Conservation (phyloP, 2,329 filamentous ascomycete species). For the Sporothrix curviconia region DNA sequence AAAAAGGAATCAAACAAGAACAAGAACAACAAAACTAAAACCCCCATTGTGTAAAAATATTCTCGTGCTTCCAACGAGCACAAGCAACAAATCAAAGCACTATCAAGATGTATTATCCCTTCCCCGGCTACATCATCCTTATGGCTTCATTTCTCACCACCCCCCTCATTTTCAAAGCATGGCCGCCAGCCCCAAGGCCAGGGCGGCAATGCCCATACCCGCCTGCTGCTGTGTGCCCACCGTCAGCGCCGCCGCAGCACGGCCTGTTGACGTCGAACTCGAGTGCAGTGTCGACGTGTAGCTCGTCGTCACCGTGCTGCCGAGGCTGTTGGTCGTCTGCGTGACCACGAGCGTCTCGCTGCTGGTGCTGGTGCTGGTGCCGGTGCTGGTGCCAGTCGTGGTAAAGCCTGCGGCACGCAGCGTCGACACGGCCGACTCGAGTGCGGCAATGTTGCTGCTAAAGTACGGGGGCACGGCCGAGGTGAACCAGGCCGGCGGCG, state of each 20-base stretch:
- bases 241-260: constrained; percentile 13
- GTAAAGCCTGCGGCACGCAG: too few relatives aligned
- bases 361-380: constrained; percentile 6
- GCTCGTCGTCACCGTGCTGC: constrained; percentile 23
- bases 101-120: too few relatives aligned
- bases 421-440: constrained; percentile 20
- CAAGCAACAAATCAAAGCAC: too few relatives aligned
- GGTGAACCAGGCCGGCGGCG: constrained; percentile 20
- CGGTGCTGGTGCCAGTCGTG: too few relatives aligned
- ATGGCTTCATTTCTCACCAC: too few relatives aligned
- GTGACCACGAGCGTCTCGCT: constrained; percentile 19
- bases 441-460: constrained; percentile 12
- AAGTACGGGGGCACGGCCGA: constrained; percentile 15
- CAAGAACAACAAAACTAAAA: not conserved
- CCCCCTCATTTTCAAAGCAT: too few relatives aligned
- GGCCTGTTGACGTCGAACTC: constrained; percentile 8
- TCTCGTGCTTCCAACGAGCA: too few relatives aligned
- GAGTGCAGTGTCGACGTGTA: constrained; percentile 17
- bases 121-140: not conserved
- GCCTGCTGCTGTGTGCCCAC: not conserved
- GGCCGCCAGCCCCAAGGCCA: constrained; percentile 13
- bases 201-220: constrained; percentile 10
- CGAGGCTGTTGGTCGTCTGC: constrained; percentile 23
- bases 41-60: too few relatives aligned
- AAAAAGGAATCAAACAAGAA: not conserved